These are phyloP conservation scores for Termitomyces sp. DNA, from an alignment of 768 basidiomycete species.

Conservation along the genomic window DNA sequence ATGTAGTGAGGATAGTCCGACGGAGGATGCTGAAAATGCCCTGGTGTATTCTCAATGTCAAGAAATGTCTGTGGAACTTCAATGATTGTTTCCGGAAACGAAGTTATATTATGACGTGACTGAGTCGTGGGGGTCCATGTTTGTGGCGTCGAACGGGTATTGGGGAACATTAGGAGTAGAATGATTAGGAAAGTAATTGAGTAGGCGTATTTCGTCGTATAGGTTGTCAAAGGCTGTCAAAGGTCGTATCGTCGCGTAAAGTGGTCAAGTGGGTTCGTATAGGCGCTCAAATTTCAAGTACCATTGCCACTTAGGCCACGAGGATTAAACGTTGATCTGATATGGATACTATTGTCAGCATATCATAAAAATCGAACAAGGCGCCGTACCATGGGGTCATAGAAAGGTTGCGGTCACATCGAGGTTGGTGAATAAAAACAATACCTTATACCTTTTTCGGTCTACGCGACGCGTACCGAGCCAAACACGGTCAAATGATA, in stretches of 20 bases:
- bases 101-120: background rate
- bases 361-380: constrained; percentile 3
- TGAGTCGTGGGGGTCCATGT: constrained; percentile 3
- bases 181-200: background rate
- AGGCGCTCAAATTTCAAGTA: background rate
- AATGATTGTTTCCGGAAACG: background rate
- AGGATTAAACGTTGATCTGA: constrained; percentile 5
- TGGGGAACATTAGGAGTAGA: background rate
- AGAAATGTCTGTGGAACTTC: background rate
- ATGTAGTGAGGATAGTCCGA: background rate
- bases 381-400: constrained; percentile 8
- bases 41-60: no score
- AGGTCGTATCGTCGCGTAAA: background rate
- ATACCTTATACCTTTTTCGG: constrained; percentile 11
- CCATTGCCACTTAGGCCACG: background rate
- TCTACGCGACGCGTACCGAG: constrained; percentile 16
- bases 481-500: constrained; percentile 18
- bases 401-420: background rate
- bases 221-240: background rate
- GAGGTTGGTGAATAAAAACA: constrained; percentile 12
- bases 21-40: background rate
- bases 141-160: constrained; percentile 1
- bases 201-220: background rate
- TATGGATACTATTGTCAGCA: background rate
- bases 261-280: constrained; percentile 2